phyloP scores from a whole-genome alignment of 805 yeast genomes.

The Yamadazyma phyllophila region DNA sequence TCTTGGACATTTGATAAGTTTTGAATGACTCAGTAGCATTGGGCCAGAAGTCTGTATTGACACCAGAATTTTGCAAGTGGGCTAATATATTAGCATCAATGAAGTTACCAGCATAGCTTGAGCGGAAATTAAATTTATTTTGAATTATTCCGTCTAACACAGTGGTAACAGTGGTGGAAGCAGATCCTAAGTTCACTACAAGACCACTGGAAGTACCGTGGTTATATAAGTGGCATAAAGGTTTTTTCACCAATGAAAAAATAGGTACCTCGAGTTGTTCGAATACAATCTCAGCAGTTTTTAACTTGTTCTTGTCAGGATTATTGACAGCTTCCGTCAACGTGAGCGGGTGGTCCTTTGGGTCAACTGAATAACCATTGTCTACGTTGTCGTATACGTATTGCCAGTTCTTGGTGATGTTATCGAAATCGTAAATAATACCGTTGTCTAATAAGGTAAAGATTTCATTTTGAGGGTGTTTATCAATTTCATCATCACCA shows the following conservation, averaged over 20 bases:
- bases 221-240: conserved; percentile 76
- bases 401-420: conserved; percentile 61
- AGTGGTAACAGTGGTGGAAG: conserved; percentile 71
- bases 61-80: conserved; percentile 33
- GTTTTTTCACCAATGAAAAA: conserved; percentile 71
- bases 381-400: conserved; percentile 55
- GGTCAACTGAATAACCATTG: conserved; percentile 38
- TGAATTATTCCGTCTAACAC: conserved; percentile 72
- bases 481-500: conserved; percentile 49
- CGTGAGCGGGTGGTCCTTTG: conserved; percentile 65
- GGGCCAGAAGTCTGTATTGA: conserved; percentile 12
- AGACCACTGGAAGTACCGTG: conserved; percentile 74
- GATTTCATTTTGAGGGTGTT: conserved; percentile 44
- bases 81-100: conserved; percentile 61
- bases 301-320: conserved; percentile 52
- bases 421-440: conserved; percentile 69
- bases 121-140: conserved; percentile 60
- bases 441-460: conserved; percentile 66
- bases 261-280: conserved; percentile 73
- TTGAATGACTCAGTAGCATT: conserved; percentile 29
- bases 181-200: conserved; percentile 77
- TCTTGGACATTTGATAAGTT: conserved; percentile 35
- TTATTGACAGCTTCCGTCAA: conserved; percentile 71
- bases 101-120: conserved; percentile 84
- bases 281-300: conserved; percentile 70